Percentiles rank a stretch among this genome's conserved stretches.
Evolutionary conservation across 345 rosid species (phyloP).

Genomic region (Anastatica hierochuntica): DNA sequence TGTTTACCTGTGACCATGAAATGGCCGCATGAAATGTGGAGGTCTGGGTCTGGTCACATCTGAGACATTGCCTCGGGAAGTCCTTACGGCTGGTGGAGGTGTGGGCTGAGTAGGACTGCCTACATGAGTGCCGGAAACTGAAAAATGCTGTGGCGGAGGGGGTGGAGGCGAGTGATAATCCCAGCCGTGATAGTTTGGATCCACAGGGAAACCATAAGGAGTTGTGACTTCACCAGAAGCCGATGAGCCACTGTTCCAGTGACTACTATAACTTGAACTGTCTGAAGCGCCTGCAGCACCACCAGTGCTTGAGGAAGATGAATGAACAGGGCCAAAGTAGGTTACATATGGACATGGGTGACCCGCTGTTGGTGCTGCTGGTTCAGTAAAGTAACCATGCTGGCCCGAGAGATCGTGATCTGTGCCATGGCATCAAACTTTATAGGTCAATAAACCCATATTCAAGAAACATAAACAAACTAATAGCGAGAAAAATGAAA

Average conservation of each 20-base stretch:
- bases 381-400: conserved; percentile 49
- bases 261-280: conserved; percentile 47
- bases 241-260: conserved; percentile 63
- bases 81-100: conserved; percentile 43
- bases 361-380: conserved; percentile 52
- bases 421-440: conserved; percentile 31
- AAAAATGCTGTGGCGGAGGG: conserved; percentile 41
- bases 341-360: conserved; percentile 92
- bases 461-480: conserved; percentile 1
- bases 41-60: conserved; percentile 51
- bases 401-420: conserved; percentile 76
- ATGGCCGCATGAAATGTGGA: conserved; percentile 69
- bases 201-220: conserved; percentile 71
- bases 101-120: conserved; percentile 55
- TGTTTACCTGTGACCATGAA: conserved; percentile 72
- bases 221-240: conserved; percentile 58
- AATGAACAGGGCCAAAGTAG: conserved; percentile 78
- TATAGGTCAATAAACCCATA: conserved; percentile 5
- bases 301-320: conserved; percentile 62
- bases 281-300: conserved; percentile 63
- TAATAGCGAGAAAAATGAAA: conserved; percentile 2
- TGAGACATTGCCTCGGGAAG: conserved; percentile 41
- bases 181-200: conserved; percentile 53
- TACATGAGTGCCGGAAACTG: conserved; percentile 43
- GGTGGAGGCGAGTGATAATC: conserved; percentile 29